These are phyloP conservation scores for Alternaria solani DNA, from an alignment of 2,329 filamentous ascomycete genomes.

Conservation along the genomic window DNA sequence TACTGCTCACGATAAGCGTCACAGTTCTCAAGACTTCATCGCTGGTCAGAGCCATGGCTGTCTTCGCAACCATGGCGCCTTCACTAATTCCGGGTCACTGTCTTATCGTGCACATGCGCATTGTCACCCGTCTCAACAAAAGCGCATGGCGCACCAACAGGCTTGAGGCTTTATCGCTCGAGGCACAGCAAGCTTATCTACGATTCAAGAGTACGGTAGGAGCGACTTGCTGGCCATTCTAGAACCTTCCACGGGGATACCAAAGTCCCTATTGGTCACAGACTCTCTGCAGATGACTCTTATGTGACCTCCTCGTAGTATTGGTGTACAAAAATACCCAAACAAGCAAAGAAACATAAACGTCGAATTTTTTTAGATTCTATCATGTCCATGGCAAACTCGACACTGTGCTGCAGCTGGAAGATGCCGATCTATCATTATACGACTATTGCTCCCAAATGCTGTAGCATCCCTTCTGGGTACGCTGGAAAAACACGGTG, in stretches of 20 bases:
- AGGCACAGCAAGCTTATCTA: neutral
- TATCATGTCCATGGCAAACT: neutral
- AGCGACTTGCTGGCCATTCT: neutral
- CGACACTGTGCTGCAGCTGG: neutral
- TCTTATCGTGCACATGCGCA: neutral
- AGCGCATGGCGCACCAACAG: slow-evolving; percentile 4
- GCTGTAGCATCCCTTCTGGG: slow-evolving; percentile 29
- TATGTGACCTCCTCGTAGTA: neutral
- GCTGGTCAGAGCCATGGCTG: neutral
- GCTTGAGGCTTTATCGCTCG: slow-evolving; percentile 1
- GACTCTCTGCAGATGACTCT: neutral
- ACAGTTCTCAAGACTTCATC: neutral
- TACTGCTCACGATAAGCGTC: neutral
- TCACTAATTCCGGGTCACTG: neutral
- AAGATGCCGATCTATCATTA: neutral
- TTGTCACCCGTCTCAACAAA: slow-evolving; percentile 3
- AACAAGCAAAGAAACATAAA: neutral
- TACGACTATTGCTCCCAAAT: slow-evolving; percentile 9
- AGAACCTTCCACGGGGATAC: neutral
- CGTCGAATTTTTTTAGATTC: neutral
- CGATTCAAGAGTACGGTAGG: neutral
- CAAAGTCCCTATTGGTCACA: neutral
- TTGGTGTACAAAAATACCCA: neutral
- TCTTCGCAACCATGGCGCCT: neutral
- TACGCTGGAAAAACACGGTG: neutral